Conservation (phyloP, 2,329 filamentous ascomycete genomes). For the Aspergillus sp. region DNA sequence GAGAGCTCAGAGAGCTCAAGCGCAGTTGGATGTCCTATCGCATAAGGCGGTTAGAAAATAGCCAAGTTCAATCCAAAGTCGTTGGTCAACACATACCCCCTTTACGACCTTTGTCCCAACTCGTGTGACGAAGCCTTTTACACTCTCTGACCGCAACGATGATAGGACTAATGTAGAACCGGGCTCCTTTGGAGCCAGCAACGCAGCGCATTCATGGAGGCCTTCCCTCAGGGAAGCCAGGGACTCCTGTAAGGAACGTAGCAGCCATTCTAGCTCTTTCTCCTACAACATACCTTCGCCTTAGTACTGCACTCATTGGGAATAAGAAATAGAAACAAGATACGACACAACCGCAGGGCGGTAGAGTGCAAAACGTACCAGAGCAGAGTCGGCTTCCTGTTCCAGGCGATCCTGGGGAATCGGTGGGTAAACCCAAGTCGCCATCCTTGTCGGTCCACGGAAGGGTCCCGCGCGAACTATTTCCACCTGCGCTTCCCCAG, state of each 20-base stretch:
- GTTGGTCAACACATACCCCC: constrained; percentile 60
- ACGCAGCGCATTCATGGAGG: constrained; percentile 82
- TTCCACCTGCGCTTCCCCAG: neutral
- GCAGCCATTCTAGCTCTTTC: constrained; percentile 64
- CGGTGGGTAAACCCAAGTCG: constrained; percentile 62
- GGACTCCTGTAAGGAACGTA: constrained; percentile 61
- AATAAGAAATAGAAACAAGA: neutral
- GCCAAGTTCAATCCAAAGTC: neutral
- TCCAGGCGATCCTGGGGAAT: constrained; percentile 52
- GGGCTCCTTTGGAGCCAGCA: constrained; percentile 80
- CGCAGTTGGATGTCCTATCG: constrained; percentile 72
- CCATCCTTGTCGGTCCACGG: constrained; percentile 46
- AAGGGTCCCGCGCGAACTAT: neutral
- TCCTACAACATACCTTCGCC: constrained; percentile 36
- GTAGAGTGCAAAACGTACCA: constrained; percentile 40
- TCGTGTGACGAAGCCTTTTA: constrained; percentile 90
- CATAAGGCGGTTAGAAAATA: neutral
- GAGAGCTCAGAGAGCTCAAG: constrained; percentile 55
- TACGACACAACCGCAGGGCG: neutral
- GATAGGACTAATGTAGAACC: constrained; percentile 88
- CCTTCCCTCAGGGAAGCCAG: constrained; percentile 65
- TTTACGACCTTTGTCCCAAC: constrained; percentile 90
- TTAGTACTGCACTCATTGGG: neutral
- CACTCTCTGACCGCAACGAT: constrained; percentile 79
- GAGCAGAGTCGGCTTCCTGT: constrained; percentile 53